Evolutionary conservation across 108 stramenopile species (phyloP).

Genomic region (Stephanodiscus triporus): DNA sequence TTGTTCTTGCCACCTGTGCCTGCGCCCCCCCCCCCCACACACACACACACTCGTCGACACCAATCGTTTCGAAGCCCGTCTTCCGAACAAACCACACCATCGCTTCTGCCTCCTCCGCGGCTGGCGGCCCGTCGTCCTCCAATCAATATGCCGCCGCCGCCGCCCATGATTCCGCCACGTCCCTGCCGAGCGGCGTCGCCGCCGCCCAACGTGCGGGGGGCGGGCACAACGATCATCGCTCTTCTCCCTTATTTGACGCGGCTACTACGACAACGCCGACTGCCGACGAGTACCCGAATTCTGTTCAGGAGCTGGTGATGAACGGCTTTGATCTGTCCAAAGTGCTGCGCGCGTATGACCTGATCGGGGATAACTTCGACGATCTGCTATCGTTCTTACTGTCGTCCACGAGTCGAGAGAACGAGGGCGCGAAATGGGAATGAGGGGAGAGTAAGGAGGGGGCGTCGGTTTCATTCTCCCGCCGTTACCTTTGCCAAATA

Average conservation of each 20-base stretch:
- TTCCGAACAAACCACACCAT: conserved; percentile 15
- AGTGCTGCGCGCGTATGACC: conserved; percentile 77
- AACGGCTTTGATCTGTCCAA: conserved; percentile 80
- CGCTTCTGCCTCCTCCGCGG: conserved; percentile 15
- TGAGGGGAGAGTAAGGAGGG: not conserved
- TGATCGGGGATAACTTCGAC: conserved; percentile 87
- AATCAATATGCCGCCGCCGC: conserved; percentile 32
- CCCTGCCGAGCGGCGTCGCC: conserved; percentile 28
- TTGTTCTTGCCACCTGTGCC: no score
- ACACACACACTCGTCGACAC: no score
- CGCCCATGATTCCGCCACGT: conserved; percentile 23
- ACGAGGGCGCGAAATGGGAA: not conserved
- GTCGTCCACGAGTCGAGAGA: conserved; percentile 18
- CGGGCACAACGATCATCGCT: no score
- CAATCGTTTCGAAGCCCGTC: conserved; percentile 20
- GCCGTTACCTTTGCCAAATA: no score
- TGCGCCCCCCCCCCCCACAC: no score
- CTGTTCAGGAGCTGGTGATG: conserved; percentile 85
- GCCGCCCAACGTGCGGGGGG: not conserved
- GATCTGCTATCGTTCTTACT: conserved; percentile 73
- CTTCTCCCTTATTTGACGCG: no score
- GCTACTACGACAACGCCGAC: no score
- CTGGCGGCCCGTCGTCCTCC: conserved; percentile 9
- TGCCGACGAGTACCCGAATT: conserved; percentile 73
- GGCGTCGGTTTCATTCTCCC: not conserved